A percentile compares a stretch with the other conserved stretches of the same genome.
These are phyloP conservation scores for Phytophthora crassamura DNA, from an alignment of 352 stramenopile genomes.

Conservation along the genomic window DNA sequence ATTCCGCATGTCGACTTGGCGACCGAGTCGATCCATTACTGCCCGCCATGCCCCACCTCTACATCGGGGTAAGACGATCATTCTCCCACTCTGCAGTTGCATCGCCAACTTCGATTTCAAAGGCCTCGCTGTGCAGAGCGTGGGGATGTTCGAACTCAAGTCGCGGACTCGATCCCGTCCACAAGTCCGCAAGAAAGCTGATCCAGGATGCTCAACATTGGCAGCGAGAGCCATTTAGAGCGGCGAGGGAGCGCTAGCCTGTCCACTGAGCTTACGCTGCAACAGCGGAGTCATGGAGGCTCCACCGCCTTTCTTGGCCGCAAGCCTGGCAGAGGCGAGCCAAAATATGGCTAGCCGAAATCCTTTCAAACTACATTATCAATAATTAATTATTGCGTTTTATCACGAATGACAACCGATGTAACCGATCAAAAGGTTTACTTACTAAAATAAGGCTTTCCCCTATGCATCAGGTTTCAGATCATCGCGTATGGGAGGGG, in stretches of 20 bases:
- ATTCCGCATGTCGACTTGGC: not conserved
- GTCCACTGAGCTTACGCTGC: too few relatives aligned
- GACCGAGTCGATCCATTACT: constrained; percentile 20
- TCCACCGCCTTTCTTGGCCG: not conserved
- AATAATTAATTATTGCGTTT: not conserved
- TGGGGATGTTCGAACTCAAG: constrained; percentile 13
- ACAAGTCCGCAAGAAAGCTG: constrained; percentile 1
- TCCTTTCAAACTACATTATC: not conserved
- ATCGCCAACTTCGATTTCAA: not conserved
- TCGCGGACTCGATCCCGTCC: constrained; percentile 3
- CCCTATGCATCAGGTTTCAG: not conserved
- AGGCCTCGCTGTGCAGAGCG: not conserved
- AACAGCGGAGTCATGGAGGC: constrained; percentile 10
- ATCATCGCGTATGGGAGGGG: constrained; percentile 1
- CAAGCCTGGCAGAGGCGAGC: constrained; percentile 23
- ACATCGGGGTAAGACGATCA: constrained; percentile 16
- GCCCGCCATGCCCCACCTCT: not conserved
- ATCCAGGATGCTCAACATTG: not conserved
- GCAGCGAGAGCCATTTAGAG: not conserved
- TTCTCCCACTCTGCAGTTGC: constrained; percentile 8
- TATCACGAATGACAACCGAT: not conserved
- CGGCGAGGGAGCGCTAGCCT: too few relatives aligned
- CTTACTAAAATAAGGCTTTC: not conserved
- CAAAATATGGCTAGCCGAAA: constrained; percentile 17
- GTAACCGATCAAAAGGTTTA: not conserved